Percentiles rank a stretch among this genome's conserved stretches.
Conservation (phyloP, 192 early-diverging fungal genomes). For the Linnemannia elongata region DNA sequence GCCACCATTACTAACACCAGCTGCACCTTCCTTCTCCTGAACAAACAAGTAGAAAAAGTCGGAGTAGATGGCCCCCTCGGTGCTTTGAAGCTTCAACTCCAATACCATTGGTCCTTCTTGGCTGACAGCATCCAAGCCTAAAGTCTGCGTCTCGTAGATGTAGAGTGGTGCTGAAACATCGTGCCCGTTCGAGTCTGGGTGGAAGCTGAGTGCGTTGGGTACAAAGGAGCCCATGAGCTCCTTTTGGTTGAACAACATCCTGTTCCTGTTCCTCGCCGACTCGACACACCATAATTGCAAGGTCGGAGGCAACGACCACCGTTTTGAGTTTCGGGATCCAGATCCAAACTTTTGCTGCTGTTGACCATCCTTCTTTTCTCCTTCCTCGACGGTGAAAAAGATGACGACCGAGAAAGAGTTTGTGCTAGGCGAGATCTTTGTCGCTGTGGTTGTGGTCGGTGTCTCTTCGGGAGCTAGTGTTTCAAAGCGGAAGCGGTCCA, state of each 20-base stretch:
- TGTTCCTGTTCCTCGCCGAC: slow-evolving; percentile 6
- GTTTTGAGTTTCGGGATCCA: slow-evolving; percentile 1
- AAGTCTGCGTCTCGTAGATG: slow-evolving; percentile 32
- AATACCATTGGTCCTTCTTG: slow-evolving; percentile 15
- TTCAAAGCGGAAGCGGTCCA: slow-evolving; percentile 18
- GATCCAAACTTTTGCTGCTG: neutral
- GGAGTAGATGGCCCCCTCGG: slow-evolving; percentile 17
- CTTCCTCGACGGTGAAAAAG: slow-evolving; percentile 41
- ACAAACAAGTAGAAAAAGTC: slow-evolving; percentile 37
- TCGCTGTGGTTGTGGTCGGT: slow-evolving; percentile 1
- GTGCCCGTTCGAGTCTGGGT: neutral
- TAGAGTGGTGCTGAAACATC: slow-evolving; percentile 26
- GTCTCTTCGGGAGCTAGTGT: slow-evolving; percentile 19
- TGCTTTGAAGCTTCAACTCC: slow-evolving; percentile 34
- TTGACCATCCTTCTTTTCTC: neutral
- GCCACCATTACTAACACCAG: neutral
- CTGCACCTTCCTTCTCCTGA: neutral
- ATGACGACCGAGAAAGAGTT: slow-evolving; percentile 34
- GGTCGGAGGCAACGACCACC: neutral
- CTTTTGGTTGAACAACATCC: slow-evolving; percentile 16
- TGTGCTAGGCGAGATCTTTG: slow-evolving; percentile 13
- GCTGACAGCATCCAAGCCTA: slow-evolving; percentile 24
- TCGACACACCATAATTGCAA: slow-evolving; percentile 21
- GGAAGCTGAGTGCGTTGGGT: slow-evolving; percentile 9
- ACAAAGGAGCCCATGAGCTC: slow-evolving; percentile 36